phyloP scores from a whole-genome alignment of 2,329 filamentous ascomycete genomes.

The Fusarium sulawesiense region DNA sequence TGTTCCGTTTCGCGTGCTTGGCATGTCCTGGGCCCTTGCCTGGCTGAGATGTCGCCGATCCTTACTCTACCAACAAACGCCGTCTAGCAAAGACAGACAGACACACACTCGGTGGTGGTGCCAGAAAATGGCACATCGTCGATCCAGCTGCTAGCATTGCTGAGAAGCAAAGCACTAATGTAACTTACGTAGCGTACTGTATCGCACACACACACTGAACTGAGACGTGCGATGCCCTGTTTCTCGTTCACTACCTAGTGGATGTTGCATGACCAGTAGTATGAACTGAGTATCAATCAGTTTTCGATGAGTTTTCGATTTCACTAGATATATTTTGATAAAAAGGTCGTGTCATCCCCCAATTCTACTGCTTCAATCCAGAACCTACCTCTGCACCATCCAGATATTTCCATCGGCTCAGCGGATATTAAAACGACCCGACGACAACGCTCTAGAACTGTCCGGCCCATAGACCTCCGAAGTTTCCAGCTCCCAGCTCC shows the following conservation, averaged over 20 bases:
- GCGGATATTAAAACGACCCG: background rate
- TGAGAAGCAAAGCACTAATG: background rate
- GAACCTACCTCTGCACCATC: conserved; percentile 12
- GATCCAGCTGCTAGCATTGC: conserved; percentile 20
- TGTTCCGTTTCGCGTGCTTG: conserved; percentile 27
- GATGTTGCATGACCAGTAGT: background rate
- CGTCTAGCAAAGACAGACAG: conserved; percentile 14
- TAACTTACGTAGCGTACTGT: conserved; percentile 20
- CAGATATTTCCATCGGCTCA: background rate
- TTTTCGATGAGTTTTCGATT: background rate
- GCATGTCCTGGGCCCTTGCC: conserved; percentile 12
- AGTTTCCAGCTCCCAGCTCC: background rate
- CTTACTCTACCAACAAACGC: conserved; percentile 21
- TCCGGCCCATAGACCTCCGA: background rate
- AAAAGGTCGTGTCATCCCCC: conserved; percentile 20
- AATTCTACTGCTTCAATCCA: background rate
- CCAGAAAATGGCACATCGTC: conserved; percentile 21
- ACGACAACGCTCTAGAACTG: conserved; percentile 18
- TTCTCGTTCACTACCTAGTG: background rate
- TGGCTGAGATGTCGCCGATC: conserved; percentile 25
- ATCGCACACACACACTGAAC: conserved; percentile 4
- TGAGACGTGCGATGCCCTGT: conserved; percentile 25
- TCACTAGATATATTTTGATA: conserved; percentile 14
- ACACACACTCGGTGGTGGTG: conserved; percentile 14
- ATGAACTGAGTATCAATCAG: background rate